Conservation (phyloP, 1,284 basidiomycete genomes). For the Apiotrichum sp. region DNA sequence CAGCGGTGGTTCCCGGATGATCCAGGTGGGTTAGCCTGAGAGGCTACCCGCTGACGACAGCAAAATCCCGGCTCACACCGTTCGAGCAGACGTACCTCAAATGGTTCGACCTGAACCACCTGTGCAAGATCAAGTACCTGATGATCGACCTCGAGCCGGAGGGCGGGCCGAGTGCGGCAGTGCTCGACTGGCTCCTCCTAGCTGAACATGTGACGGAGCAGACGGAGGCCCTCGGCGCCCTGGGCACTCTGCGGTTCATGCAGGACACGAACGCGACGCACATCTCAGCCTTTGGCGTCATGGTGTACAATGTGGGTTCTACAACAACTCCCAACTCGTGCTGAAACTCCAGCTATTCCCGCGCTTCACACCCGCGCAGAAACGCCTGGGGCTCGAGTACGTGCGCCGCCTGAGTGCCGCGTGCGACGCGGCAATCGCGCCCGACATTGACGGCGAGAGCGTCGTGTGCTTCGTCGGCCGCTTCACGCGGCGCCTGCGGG, state of each 20-base stretch:
- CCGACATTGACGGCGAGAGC: slow-evolving; percentile 3
- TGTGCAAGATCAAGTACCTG: slow-evolving; percentile 16
- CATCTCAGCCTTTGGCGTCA: slow-evolving; percentile 14
- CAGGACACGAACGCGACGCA: slow-evolving; percentile 21
- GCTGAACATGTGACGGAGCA: slow-evolving; percentile 12
- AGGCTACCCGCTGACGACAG: background rate
- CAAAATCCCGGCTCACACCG: slow-evolving; percentile 2
- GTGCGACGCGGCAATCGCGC: slow-evolving; percentile 6
- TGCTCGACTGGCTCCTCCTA: slow-evolving; percentile 16
- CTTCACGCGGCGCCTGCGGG: slow-evolving; percentile 9
- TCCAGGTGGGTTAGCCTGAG: background rate
- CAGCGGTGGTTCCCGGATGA: slow-evolving; percentile 17
- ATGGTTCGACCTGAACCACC: slow-evolving; percentile 18
- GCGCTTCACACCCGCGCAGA: slow-evolving; percentile 1
- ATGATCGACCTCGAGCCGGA: slow-evolving; percentile 10
- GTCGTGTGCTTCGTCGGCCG: slow-evolving; percentile 16
- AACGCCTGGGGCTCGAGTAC: slow-evolving; percentile 3
- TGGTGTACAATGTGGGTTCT: slow-evolving; percentile 16
- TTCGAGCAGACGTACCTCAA: slow-evolving; percentile 14
- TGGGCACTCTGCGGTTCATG: slow-evolving; percentile 13
- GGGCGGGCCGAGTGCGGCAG: slow-evolving; percentile 2
- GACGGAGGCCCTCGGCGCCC: slow-evolving; percentile 9
- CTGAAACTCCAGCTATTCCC: slow-evolving; percentile 5
- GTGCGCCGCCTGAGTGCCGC: slow-evolving; percentile 10
- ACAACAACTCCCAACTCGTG: too few species aligned